Conservation (phyloP, 148 eudicot species). For the Camellia granthamiana region DNA sequence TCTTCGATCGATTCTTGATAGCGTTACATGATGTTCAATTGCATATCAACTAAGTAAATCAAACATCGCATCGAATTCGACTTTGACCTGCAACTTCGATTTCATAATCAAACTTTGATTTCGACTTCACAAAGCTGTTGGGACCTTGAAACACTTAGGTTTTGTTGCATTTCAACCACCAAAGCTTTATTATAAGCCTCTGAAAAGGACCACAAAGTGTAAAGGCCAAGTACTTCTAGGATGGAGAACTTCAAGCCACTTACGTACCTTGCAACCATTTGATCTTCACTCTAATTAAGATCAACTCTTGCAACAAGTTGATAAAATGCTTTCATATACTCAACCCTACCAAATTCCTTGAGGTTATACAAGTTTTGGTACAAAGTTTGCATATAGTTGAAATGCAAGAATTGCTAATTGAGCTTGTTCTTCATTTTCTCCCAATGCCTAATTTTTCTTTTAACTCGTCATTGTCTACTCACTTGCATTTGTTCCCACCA, state of each 20-base stretch:
- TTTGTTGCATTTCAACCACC: neutral
- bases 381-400: neutral
- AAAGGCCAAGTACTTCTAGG: neutral
- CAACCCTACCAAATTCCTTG: neutral
- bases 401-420: neutral
- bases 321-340: neutral
- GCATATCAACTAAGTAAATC: too few species aligned
- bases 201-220: neutral
- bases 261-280: neutral
- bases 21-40: too few species aligned
- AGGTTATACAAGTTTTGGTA: neutral
- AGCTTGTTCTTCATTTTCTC: slow-evolving; percentile 3
- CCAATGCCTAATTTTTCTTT: neutral
- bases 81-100: too few species aligned
- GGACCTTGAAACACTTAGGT: neutral
- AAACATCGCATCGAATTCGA: too few species aligned
- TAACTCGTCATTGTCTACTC: neutral
- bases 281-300: neutral
- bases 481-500: neutral
- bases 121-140: neutral
- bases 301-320: neutral
- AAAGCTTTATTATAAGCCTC: neutral
- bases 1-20: too few species aligned
- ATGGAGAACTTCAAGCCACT: neutral
- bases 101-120: too few species aligned